Evolutionary conservation across 345 rosid species (phyloP).

Genomic region (Acer negundo): DNA sequence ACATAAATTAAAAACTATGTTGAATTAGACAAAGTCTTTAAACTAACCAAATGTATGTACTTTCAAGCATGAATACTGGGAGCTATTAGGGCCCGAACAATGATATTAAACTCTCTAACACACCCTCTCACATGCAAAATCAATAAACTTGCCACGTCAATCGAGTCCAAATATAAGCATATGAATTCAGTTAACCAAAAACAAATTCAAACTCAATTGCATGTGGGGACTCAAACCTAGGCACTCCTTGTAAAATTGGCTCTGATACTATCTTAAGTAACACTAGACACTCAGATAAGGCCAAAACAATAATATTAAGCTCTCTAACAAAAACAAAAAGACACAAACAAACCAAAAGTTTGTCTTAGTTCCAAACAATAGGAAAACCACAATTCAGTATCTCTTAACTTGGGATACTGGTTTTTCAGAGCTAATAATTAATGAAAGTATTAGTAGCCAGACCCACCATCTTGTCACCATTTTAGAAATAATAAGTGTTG

Average conservation of each 20-base stretch:
- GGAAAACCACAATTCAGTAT: neutral
- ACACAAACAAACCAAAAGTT: neutral
- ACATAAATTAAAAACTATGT: slow-evolving; percentile 15
- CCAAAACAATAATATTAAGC: neutral
- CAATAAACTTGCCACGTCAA: neutral
- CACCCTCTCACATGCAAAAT: neutral
- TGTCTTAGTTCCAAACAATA: neutral
- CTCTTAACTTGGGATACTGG: neutral
- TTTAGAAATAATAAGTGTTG: neutral
- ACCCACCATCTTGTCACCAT: neutral
- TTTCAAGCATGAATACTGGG: neutral
- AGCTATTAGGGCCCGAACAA: neutral
- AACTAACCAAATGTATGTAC: neutral
- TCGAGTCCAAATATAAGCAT: neutral
- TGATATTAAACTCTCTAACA: neutral
- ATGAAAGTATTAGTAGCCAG: neutral
- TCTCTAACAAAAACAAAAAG: neutral
- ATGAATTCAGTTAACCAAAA: neutral
- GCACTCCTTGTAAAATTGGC: neutral
- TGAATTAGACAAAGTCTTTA: slow-evolving; percentile 2
- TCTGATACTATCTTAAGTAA: neutral
- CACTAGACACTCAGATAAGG: neutral
- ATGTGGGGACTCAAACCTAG: neutral
- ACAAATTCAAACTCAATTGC: neutral
- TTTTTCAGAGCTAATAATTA: neutral